These are phyloP conservation scores for Trichophyton schoenleinii DNA, from an alignment of 2,329 filamentous ascomycete genomes.

Conservation along the genomic window DNA sequence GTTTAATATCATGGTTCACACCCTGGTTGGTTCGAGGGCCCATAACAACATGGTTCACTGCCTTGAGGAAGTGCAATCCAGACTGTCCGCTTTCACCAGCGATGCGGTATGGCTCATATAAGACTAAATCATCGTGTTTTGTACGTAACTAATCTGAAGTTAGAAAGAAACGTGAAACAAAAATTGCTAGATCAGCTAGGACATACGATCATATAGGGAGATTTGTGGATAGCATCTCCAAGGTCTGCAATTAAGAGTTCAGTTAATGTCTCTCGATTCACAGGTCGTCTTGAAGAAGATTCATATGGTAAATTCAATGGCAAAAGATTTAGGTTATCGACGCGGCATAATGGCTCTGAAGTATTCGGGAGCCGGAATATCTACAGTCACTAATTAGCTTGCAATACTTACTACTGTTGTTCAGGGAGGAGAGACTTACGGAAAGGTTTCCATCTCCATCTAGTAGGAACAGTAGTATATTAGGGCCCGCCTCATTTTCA, in stretches of 20 bases:
- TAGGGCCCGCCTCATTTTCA: constrained; percentile 17
- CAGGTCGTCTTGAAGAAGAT: constrained; percentile 55
- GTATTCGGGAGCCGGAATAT: constrained; percentile 67
- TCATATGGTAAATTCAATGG: constrained; percentile 64
- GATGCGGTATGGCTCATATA: constrained; percentile 68
- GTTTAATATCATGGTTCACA: not conserved
- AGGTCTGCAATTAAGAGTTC: constrained; percentile 78
- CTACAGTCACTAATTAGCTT: constrained; percentile 30
- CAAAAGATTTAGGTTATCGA: constrained; percentile 65
- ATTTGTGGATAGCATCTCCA: constrained; percentile 57
- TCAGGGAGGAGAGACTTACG: constrained; percentile 39
- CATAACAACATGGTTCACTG: constrained; percentile 46
- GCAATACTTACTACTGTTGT: not conserved
- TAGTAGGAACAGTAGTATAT: constrained; percentile 63
- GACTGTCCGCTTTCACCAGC: constrained; percentile 11
- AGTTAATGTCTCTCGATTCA: constrained; percentile 57
- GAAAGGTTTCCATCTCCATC: constrained; percentile 50
- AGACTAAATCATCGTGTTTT: constrained; percentile 64
- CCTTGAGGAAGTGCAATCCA: constrained; percentile 61
- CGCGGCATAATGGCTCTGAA: constrained; percentile 56
- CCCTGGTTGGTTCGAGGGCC: not conserved
- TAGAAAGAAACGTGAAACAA: not conserved
- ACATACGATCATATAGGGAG: constrained; percentile 70
- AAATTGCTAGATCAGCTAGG: no score
- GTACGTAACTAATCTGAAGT: constrained; percentile 53